Percentiles rank a stretch among this genome's conserved stretches.
Conservation (phyloP, 495 filamentous ascomycete genomes). For the Tuber magnatum region DNA sequence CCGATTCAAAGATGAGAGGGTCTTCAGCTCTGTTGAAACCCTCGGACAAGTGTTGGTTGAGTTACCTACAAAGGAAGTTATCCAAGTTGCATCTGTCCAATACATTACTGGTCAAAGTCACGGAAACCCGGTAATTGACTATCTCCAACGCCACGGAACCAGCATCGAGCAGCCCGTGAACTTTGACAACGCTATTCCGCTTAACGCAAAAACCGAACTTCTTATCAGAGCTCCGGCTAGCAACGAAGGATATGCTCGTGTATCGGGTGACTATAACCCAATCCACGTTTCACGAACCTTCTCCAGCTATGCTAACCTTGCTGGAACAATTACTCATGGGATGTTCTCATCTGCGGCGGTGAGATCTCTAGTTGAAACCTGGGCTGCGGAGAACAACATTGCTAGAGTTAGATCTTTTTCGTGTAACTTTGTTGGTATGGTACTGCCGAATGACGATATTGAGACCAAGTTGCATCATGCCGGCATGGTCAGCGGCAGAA, state of each 20-base stretch:
- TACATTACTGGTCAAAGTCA: conserved; percentile 85
- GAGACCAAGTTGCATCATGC: conserved; percentile 90
- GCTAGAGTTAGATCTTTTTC: conserved; percentile 96
- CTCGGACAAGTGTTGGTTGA: conserved; percentile 88
- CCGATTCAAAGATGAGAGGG: conserved; percentile 86
- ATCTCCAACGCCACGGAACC: conserved; percentile 81
- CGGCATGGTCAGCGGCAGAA: conserved; percentile 94
- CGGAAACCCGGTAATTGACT: conserved; percentile 94
- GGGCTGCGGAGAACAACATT: conserved; percentile 97
- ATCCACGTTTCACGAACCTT: conserved; percentile 98
- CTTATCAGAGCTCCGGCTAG: conserved; percentile 84
- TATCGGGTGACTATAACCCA: conserved; percentile 97
- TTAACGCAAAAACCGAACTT: conserved; percentile 83
- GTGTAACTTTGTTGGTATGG: conserved; percentile 92
- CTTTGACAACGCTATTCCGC: conserved; percentile 94
- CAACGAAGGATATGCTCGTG: conserved; percentile 94
- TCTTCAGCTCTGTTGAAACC: conserved; percentile 90
- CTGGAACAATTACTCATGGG: conserved; percentile 94
- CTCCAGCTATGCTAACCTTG: conserved; percentile 86
- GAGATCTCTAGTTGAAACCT: conserved; percentile 95
- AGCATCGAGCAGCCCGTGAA: conserved; percentile 94
- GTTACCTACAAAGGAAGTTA: conserved; percentile 93
- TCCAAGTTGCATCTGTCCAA: conserved; percentile 90
- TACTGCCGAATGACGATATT: conserved; percentile 90
- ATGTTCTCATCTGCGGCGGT: conserved; percentile 99